Conservation (phyloP, 768 basidiomycete genomes). For the Tephrocybe sp. region DNA sequence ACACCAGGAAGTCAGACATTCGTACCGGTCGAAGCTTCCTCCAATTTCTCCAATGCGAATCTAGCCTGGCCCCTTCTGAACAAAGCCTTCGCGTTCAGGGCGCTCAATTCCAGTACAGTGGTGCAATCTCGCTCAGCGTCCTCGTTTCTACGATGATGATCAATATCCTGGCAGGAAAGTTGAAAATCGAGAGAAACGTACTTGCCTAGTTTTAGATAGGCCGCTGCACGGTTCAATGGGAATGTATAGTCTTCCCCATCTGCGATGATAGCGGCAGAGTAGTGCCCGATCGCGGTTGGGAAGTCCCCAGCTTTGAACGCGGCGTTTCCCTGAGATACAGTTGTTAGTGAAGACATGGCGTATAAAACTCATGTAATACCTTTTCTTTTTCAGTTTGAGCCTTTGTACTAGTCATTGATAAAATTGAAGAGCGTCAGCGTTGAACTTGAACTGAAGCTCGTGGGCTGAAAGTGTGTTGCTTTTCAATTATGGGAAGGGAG, state of each 20-base stretch:
- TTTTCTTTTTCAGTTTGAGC: constrained; percentile 18
- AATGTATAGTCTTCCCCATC: constrained; percentile 74
- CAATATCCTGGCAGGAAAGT: constrained; percentile 13
- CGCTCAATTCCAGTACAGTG: constrained; percentile 53
- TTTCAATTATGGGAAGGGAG: too few relatives aligned
- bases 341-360: not conserved
- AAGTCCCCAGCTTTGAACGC: constrained; percentile 85
- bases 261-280: constrained; percentile 76
- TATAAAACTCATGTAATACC: not conserved
- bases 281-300: constrained; percentile 80
- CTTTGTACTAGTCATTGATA: constrained; percentile 7
- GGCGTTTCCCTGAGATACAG: constrained; percentile 66
- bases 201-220: constrained; percentile 95
- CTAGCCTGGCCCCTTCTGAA: constrained; percentile 81
- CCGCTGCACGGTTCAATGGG: constrained; percentile 85
- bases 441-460: not conserved
- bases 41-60: constrained; percentile 48
- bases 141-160: constrained; percentile 48
- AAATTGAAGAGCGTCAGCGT: too few relatives aligned
- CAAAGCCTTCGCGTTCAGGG: constrained; percentile 73
- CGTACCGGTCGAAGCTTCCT: constrained; percentile 64
- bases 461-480: not conserved
- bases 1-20: not conserved
- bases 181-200: constrained; percentile 44
- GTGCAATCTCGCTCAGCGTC: constrained; percentile 85